Evolutionary conservation across 306 rosid genomes (phyloP).

Genomic region (Citrullus amarus): DNA sequence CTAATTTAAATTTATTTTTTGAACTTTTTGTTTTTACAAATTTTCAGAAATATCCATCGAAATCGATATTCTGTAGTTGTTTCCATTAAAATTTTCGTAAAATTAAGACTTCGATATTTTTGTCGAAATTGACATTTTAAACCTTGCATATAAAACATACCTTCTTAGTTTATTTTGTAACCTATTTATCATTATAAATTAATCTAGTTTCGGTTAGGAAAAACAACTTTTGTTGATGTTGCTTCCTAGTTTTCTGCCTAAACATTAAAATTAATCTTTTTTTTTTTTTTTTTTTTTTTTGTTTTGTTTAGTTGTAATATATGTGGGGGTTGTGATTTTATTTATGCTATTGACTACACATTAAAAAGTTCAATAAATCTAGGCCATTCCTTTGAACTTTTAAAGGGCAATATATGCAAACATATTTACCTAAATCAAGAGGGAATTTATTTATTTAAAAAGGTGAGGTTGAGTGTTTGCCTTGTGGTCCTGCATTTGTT

Average conservation of each 20-base stretch:
- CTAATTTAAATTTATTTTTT: too few species aligned
- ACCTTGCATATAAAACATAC: too few species aligned
- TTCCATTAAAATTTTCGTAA: too few species aligned
- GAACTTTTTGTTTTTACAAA: too few species aligned
- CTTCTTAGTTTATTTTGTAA: neutral
- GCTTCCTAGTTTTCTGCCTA: neutral
- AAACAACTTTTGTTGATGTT: neutral
- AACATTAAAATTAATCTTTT: too few species aligned
- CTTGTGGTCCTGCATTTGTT: neutral
- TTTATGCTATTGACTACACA: neutral
- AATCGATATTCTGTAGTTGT: too few species aligned
- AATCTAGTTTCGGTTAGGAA: neutral
- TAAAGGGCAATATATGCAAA: neutral
- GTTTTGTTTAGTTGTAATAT: too few species aligned
- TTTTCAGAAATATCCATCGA: too few species aligned
- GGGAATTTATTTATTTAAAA: neutral
- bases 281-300: too few species aligned
- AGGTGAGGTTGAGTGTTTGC: neutral
- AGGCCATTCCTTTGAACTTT: neutral
- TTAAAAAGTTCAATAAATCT: neutral
- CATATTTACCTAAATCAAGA: neutral
- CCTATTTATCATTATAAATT: neutral
- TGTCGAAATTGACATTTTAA: too few species aligned
- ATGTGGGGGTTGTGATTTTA: neutral
- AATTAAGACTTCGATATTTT: too few species aligned